A percentile compares a stretch with the other conserved stretches of the same genome.
These are phyloP conservation scores for Reticulascus tulasneorum DNA, from an alignment of 2,329 filamentous ascomycete species.

Conservation along the genomic window DNA sequence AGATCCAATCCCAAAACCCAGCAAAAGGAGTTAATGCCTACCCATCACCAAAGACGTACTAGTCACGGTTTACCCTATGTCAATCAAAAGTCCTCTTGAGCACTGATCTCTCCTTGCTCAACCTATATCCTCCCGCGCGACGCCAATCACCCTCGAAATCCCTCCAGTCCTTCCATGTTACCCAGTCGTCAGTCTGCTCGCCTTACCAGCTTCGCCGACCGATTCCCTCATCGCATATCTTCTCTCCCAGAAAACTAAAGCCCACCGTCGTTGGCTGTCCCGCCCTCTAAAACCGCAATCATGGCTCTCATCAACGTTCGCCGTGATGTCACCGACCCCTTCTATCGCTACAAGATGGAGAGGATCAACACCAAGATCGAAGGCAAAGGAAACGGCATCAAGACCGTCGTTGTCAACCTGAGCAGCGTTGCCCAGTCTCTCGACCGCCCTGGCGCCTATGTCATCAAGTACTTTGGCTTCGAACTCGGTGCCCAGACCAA, in stretches of 20 bases:
- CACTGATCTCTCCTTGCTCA: slow-evolving; percentile 49
- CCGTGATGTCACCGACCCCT: slow-evolving; percentile 95
- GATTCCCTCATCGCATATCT: slow-evolving; percentile 5
- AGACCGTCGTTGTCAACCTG: slow-evolving; percentile 95
- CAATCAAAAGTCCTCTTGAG: slow-evolving; percentile 47
- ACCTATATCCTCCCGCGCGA: too few species aligned
- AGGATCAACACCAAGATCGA: slow-evolving; percentile 97
- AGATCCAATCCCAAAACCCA: slow-evolving; percentile 44
- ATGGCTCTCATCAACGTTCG: slow-evolving; percentile 99
- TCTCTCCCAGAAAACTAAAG: slow-evolving; percentile 4
- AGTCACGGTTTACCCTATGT: slow-evolving; percentile 51
- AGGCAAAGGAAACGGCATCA: slow-evolving; percentile 99
- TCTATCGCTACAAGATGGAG: slow-evolving; percentile 99
- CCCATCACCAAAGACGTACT: slow-evolving; percentile 43
- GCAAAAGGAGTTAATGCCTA: slow-evolving; percentile 54
- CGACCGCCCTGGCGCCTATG: slow-evolving; percentile 84
- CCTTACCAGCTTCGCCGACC: slow-evolving; percentile 1
- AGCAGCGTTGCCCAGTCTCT: slow-evolving; percentile 89
- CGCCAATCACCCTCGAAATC: background rate
- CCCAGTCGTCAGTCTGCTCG: background rate
- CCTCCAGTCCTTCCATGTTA: background rate
- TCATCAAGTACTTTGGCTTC: slow-evolving; percentile 99
- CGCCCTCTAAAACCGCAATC: slow-evolving; percentile 46
- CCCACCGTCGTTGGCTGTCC: slow-evolving; percentile 5
- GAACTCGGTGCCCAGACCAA: slow-evolving; percentile 98